These are phyloP conservation scores for Skeletonema tropicum DNA, from an alignment of 108 stramenopile genomes.

Conservation along the genomic window DNA sequence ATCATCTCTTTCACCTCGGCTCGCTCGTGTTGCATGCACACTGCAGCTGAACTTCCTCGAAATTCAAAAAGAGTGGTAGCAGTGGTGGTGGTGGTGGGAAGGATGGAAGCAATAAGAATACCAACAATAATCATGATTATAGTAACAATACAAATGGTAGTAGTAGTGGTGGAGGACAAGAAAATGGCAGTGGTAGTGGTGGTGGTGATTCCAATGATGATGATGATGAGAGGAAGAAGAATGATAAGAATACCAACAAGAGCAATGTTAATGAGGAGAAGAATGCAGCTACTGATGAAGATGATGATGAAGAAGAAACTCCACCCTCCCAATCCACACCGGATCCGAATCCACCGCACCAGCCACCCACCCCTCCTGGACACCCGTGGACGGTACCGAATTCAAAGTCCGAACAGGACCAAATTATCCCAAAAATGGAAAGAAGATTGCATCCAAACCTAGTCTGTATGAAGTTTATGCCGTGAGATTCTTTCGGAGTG, in stretches of 20 bases:
- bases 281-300: neutral
- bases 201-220: slow-evolving; percentile 2
- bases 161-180: too few relatives aligned
- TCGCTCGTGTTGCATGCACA: too few relatives aligned
- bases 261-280: neutral
- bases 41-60: too few relatives aligned
- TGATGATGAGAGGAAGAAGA: slow-evolving; percentile 18
- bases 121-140: too few relatives aligned
- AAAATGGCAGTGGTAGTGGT: neutral
- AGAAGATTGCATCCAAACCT: slow-evolving; percentile 30
- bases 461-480: slow-evolving; percentile 58
- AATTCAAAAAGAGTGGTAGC: slow-evolving; percentile 5
- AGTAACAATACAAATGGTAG: too few relatives aligned
- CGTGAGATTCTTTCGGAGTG: too few relatives aligned
- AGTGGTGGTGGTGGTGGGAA: slow-evolving; percentile 2
- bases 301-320: slow-evolving; percentile 1
- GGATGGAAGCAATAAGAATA: neutral
- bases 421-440: slow-evolving; percentile 54
- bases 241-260: neutral
- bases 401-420: slow-evolving; percentile 57
- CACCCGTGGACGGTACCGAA: slow-evolving; percentile 35
- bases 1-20: too few relatives aligned
- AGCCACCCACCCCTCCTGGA: slow-evolving; percentile 38
- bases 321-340: slow-evolving; percentile 33
- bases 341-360: slow-evolving; percentile 32